phyloP scores from a whole-genome alignment of 2,329 filamentous ascomycete species.

The Botrytis fragariae region DNA sequence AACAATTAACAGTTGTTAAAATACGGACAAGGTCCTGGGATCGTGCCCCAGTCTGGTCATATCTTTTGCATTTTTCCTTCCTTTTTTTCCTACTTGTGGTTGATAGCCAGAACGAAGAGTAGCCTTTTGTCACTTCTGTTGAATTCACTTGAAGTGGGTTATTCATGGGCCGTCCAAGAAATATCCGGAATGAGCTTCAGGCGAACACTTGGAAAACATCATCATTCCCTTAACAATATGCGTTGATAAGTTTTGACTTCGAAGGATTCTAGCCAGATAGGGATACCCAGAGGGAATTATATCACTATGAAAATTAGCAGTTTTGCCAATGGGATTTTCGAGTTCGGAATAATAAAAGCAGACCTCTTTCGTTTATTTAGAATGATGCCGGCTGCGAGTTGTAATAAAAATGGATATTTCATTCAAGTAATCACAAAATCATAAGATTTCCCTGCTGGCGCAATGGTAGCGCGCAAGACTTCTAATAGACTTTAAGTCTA shows the following conservation, averaged over 20 bases:
- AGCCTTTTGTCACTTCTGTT: neutral
- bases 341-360: neutral
- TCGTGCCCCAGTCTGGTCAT: slow-evolving; percentile 17
- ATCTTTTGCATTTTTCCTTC: neutral
- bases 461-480: slow-evolving; percentile 18
- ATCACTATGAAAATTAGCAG: neutral
- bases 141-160: neutral
- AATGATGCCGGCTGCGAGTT: neutral
- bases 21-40: slow-evolving; percentile 18
- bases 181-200: neutral
- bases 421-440: accelerated
- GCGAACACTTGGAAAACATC: neutral
- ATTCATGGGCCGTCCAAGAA: neutral
- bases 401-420: neutral
- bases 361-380: neutral
- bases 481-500: no score
- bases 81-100: no score
- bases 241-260: neutral
- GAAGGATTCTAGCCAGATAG: no score
- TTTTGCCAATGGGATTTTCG: neutral
- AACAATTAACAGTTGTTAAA: slow-evolving; percentile 7
- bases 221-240: neutral
- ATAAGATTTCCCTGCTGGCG: slow-evolving; percentile 13
- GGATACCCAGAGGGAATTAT: neutral
- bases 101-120: no score